Evolutionary conservation across 305 asterid genomes (phyloP).

Genomic region (Coffea humblotiana): DNA sequence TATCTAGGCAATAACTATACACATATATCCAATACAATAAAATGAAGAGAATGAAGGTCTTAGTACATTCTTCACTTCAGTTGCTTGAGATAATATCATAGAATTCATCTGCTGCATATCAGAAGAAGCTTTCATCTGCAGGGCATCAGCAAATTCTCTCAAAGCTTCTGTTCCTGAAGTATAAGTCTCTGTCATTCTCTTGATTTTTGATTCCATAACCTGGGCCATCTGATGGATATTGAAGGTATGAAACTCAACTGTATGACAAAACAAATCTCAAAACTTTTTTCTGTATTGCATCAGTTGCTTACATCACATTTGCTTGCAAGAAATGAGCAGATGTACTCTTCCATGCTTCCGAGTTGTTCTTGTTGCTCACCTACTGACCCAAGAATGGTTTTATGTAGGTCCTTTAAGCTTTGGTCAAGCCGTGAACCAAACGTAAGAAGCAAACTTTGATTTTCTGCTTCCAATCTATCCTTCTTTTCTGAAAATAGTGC

Average conservation of each 20-base stretch:
- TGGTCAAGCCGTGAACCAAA: constrained; percentile 64
- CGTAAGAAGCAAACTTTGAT: constrained; percentile 51
- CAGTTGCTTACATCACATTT: constrained; percentile 56
- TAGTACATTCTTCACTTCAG: constrained; percentile 58
- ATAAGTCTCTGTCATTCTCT: constrained; percentile 53
- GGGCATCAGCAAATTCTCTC: constrained; percentile 43
- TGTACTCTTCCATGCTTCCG: constrained; percentile 49
- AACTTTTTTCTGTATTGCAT: background rate
- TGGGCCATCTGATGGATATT: constrained; percentile 45
- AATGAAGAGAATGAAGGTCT: background rate
- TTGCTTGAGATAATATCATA: constrained; percentile 45
- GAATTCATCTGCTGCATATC: constrained; percentile 58
- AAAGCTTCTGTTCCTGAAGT: constrained; percentile 49
- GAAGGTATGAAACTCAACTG: constrained; percentile 18
- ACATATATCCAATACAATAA: background rate
- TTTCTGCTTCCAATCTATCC: constrained; percentile 59
- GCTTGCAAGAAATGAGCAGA: constrained; percentile 50
- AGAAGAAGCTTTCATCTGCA: constrained; percentile 57
- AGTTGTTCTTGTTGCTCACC: constrained; percentile 71
- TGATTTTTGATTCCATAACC: constrained; percentile 61
- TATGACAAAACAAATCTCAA: constrained; percentile 8
- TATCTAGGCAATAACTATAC: background rate
- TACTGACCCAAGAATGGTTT: constrained; percentile 48
- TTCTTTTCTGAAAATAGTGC: constrained; percentile 54
- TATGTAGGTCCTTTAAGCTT: constrained; percentile 65